Evolutionary conservation across 1,284 basidiomycete genomes (phyloP).

Genomic region (Hypsizygus ulmarius): DNA sequence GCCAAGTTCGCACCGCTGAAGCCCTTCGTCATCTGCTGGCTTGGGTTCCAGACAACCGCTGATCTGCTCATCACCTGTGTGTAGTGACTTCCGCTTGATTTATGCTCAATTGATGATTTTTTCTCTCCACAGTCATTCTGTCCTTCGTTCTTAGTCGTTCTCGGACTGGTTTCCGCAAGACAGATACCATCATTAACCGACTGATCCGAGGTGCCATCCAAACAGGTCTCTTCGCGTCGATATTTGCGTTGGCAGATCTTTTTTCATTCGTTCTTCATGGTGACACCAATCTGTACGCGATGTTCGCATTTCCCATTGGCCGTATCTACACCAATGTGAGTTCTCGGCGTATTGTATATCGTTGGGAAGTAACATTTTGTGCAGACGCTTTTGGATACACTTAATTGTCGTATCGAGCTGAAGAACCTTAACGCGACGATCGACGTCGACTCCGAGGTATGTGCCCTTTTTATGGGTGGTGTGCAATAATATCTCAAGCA

Average conservation of each 20-base stretch:
- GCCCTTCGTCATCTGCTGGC: slow-evolving; percentile 36
- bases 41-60: slow-evolving; percentile 34
- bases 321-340: slow-evolving; percentile 40
- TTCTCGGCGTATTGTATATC: slow-evolving; percentile 4
- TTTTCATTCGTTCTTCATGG: slow-evolving; percentile 33
- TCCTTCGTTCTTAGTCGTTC: slow-evolving; percentile 31
- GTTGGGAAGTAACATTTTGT: neutral
- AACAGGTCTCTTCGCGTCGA: slow-evolving; percentile 38
- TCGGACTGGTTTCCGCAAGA: slow-evolving; percentile 40
- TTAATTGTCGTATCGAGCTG: slow-evolving; percentile 34
- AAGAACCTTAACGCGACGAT: slow-evolving; percentile 27
- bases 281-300: slow-evolving; percentile 37
- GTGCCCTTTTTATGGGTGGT: slow-evolving; percentile 1
- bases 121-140: slow-evolving; percentile 25
- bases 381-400: slow-evolving; percentile 40
- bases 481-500: neutral
- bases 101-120: neutral
- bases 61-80: slow-evolving; percentile 39
- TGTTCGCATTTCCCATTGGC: slow-evolving; percentile 41
- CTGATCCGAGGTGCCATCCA: slow-evolving; percentile 44
- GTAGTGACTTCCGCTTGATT: slow-evolving; percentile 1
- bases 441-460: slow-evolving; percentile 34
- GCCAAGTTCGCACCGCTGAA: slow-evolving; percentile 20
- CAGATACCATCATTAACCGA: slow-evolving; percentile 39
- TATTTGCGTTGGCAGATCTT: slow-evolving; percentile 42